Evolutionary conservation across 495 filamentous ascomycete genomes (phyloP).

Genomic region (Amphirosellinia nigrospora): DNA sequence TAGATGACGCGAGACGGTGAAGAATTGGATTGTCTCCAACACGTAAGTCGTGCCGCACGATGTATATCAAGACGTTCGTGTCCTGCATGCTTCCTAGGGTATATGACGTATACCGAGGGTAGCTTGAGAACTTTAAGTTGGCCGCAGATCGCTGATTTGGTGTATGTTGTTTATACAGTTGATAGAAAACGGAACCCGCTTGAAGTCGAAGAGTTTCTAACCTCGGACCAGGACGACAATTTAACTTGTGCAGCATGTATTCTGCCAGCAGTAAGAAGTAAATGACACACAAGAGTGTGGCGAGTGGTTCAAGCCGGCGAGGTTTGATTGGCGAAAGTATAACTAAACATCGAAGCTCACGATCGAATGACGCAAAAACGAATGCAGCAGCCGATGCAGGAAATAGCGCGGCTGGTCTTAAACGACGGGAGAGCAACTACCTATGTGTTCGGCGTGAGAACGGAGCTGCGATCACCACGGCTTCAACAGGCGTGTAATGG

Average conservation of each 20-base stretch:
- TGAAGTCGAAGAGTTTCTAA: not conserved
- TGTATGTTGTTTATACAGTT: not conserved
- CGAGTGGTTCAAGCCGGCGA: not conserved
- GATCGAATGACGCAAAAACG: not conserved
- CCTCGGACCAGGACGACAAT: not conserved
- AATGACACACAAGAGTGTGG: not conserved
- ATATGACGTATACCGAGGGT: conserved; percentile 1
- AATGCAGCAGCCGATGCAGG: not conserved
- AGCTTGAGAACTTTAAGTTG: conserved; percentile 1
- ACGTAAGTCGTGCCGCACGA: conserved; percentile 71
- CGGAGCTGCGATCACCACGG: not conserved
- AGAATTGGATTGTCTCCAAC: conserved; percentile 72
- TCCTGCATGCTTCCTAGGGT: conserved; percentile 38
- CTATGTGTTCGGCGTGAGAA: not conserved
- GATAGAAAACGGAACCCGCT: not conserved
- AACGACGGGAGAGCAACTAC: not conserved
- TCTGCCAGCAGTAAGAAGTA: not conserved
- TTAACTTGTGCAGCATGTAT: not conserved
- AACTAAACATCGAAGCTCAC: not conserved
- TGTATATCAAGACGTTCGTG: conserved; percentile 61
- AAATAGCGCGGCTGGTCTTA: not conserved
- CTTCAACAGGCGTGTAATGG: not conserved
- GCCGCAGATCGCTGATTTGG: conserved; percentile 14
- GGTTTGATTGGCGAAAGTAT: not conserved
- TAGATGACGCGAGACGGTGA: conserved; percentile 53